Evolutionary conservation across 129 eudicot genomes (phyloP).

Genomic region (Saussurea involucrata): DNA sequence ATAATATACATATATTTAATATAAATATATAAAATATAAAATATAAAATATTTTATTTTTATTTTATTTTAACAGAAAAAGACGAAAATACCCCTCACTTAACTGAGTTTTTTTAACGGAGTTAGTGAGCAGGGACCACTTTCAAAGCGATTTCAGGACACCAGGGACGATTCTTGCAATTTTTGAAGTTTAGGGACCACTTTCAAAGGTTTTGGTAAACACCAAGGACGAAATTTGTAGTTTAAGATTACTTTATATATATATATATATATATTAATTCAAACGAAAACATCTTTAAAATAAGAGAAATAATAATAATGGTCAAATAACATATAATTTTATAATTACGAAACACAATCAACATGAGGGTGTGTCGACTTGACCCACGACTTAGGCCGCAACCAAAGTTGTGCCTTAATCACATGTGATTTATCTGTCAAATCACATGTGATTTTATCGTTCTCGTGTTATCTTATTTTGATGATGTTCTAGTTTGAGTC

Average conservation of each 20-base stretch:
- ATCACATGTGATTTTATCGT: not conserved
- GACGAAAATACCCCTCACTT: too few species aligned
- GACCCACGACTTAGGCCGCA: not conserved
- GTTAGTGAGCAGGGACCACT: too few species aligned
- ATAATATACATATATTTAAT: too few species aligned
- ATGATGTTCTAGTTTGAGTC: not conserved
- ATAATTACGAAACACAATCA: not conserved
- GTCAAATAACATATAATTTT: not conserved
- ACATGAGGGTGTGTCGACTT: not conserved
- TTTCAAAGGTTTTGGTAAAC: too few species aligned
- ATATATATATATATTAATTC: not conserved
- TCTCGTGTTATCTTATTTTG: not conserved
- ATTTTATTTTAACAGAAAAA: too few species aligned
- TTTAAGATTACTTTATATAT: not conserved
- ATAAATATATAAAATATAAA: too few species aligned
- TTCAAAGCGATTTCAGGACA: too few species aligned
- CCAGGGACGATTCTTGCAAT: too few species aligned
- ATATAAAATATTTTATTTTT: too few species aligned
- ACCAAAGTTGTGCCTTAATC: not conserved
- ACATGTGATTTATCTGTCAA: not conserved
- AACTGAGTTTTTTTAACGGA: too few species aligned
- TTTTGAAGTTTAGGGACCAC: too few species aligned
- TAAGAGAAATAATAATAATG: not conserved
- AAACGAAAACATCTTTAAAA: not conserved
- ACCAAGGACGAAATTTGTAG: too few species aligned